Conservation (phyloP, 2,329 filamentous ascomycete genomes). For the Curvularia sp. region DNA sequence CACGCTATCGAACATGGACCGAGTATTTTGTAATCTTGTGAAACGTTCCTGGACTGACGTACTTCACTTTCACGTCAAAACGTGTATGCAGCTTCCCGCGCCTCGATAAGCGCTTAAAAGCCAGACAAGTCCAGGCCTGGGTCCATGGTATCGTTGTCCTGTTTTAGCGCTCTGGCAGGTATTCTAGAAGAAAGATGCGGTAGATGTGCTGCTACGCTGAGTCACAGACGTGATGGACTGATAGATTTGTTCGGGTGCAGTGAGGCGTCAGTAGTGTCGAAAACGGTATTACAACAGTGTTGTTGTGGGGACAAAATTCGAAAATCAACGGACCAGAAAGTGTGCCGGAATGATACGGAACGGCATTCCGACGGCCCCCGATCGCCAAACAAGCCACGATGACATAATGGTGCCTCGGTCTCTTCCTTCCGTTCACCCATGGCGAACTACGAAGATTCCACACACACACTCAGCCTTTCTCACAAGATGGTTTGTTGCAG, state of each 20-base stretch:
- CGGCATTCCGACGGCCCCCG: constrained; percentile 21
- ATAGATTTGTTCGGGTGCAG: background rate
- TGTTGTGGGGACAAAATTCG: constrained; percentile 16
- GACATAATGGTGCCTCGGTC: constrained; percentile 21
- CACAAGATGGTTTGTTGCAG: background rate
- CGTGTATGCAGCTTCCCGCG: constrained; percentile 20
- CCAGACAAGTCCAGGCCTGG: constrained; percentile 22
- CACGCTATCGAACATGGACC: constrained; percentile 2
- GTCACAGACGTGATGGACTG: background rate
- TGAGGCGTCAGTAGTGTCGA: constrained; percentile 6
- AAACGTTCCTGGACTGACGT: constrained; percentile 20
- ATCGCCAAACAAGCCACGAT: constrained; percentile 17
- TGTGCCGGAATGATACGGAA: constrained; percentile 24
- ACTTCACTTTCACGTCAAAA: constrained; percentile 17
- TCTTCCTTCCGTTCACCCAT: constrained; percentile 11
- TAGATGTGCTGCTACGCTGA: background rate
- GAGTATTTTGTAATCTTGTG: constrained; percentile 4
- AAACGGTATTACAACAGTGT: constrained; percentile 6
- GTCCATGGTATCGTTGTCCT: constrained; percentile 26
- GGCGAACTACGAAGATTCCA: background rate
- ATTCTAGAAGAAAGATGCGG: background rate
- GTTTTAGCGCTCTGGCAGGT: background rate
- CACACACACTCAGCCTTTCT: background rate
- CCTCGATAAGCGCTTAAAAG: constrained; percentile 25
- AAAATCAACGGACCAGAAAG: constrained; percentile 9